phyloP scores from a whole-genome alignment of 164 flowering plant genomes.

The Berberis thunbergii region DNA sequence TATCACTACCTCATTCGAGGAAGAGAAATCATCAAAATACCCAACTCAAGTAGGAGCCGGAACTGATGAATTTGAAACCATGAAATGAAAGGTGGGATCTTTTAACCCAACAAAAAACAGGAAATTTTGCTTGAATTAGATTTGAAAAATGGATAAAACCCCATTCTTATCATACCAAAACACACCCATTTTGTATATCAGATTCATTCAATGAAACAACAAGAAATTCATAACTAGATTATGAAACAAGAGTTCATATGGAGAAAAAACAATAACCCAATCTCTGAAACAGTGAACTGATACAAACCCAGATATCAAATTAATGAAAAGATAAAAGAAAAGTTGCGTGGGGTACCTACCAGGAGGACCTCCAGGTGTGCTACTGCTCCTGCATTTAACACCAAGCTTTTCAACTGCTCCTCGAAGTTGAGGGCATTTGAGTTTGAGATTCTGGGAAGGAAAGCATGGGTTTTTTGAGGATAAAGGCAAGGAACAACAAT shows the following conservation, averaged over 20 bases:
- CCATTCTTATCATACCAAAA: not conserved
- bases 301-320: not conserved
- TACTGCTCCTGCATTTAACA: conserved; percentile 7
- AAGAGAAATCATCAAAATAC: too few relatives aligned
- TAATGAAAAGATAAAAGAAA: not conserved
- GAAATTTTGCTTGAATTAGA: too few relatives aligned
- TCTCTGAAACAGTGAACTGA: not conserved
- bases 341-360: conserved; percentile 2
- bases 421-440: not conserved
- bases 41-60: too few relatives aligned
- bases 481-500: not conserved
- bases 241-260: not conserved
- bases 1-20: too few relatives aligned
- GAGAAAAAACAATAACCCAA: not conserved
- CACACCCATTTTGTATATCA: not conserved
- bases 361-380: conserved; percentile 6
- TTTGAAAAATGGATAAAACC: not conserved
- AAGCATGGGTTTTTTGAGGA: not conserved
- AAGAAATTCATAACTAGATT: not conserved
- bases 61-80: too few relatives aligned
- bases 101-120: too few relatives aligned
- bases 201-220: not conserved
- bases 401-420: conserved; percentile 1
- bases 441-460: conserved; percentile 1
- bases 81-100: too few relatives aligned